A percentile compares a stretch with the other conserved stretches of the same genome.
phyloP scores from a whole-genome alignment of 345 rosid genomes.

The Linum trigynum region DNA sequence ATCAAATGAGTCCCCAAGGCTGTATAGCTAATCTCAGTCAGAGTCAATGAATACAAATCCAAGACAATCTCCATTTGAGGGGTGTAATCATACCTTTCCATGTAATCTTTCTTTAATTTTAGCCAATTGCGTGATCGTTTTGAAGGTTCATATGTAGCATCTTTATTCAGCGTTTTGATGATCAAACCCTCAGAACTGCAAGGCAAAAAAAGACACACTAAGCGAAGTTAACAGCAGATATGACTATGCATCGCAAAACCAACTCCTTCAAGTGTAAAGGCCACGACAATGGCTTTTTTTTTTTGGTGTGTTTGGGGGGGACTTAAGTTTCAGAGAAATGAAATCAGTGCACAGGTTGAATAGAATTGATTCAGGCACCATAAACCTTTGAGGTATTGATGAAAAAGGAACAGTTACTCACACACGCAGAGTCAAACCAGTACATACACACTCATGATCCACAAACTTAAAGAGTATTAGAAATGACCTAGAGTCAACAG shows the following conservation, averaged over 20 bases:
- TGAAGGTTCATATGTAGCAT: conserved; percentile 98
- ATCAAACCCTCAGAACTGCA: conserved; percentile 95
- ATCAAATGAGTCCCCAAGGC: conserved; percentile 88
- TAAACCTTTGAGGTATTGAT: no score
- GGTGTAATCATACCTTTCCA: conserved; percentile 49
- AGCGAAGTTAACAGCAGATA: conserved; percentile 1
- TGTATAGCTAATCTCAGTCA: conserved; percentile 24
- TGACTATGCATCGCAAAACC: conserved; percentile 1
- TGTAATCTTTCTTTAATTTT: conserved; percentile 91
- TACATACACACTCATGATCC: no score
- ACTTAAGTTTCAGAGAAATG: no score
- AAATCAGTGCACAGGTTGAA: no score
- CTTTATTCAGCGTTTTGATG: conserved; percentile 75
- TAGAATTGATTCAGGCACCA: no score
- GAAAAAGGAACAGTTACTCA: no score
- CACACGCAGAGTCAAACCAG: no score
- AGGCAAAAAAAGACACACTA: conserved; percentile 7
- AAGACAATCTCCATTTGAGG: background rate
- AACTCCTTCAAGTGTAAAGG: background rate
- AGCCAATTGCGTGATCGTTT: conserved; percentile 90
- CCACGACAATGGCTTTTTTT: background rate
- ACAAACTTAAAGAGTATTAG: conserved; percentile 19
- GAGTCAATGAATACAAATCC: background rate
- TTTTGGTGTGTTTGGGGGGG: no score
- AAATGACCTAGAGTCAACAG: conserved; percentile 73